A percentile compares a stretch with the other conserved stretches of the same genome.
Conservation (phyloP, 108 stramenopile genomes). For the Nannochloropsis salina region DNA sequence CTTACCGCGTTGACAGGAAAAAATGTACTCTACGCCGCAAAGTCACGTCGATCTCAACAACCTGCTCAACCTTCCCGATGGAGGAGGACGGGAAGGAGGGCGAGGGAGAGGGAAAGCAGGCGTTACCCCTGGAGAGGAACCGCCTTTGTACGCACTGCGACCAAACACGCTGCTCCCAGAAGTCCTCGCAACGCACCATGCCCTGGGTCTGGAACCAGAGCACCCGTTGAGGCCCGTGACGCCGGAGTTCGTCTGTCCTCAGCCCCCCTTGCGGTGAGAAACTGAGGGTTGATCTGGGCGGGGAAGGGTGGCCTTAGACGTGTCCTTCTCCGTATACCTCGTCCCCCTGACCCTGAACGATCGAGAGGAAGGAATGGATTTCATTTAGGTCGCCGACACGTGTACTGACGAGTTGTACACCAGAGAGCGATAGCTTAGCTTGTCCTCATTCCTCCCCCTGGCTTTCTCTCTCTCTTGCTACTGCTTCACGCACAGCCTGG, state of each 20-base stretch:
- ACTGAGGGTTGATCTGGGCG: not conserved
- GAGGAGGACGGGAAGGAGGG: not conserved
- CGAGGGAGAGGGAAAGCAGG: not conserved
- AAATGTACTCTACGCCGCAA: not conserved
- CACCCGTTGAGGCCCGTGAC: not conserved
- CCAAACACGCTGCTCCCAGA: not conserved
- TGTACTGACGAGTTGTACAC: no score
- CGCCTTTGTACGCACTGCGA: not conserved
- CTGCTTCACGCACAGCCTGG: not conserved
- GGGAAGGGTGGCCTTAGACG: not conserved
- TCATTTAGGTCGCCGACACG: no score
- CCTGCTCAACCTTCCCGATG: not conserved
- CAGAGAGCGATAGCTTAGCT: no score
- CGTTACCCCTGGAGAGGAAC: not conserved
- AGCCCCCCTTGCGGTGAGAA: not conserved
- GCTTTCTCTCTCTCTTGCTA: not conserved
- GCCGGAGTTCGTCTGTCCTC: not conserved
- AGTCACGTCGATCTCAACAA: not conserved
- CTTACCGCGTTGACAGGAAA: not conserved
- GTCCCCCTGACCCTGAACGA: not conserved
- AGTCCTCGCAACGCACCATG: not conserved
- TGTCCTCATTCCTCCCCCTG: not conserved
- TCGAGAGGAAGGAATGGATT: no score
- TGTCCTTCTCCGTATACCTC: not conserved
- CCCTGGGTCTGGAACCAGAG: not conserved